phyloP scores from a whole-genome alignment of 1,284 basidiomycete genomes.

The Moesziomyces antarcticus region DNA sequence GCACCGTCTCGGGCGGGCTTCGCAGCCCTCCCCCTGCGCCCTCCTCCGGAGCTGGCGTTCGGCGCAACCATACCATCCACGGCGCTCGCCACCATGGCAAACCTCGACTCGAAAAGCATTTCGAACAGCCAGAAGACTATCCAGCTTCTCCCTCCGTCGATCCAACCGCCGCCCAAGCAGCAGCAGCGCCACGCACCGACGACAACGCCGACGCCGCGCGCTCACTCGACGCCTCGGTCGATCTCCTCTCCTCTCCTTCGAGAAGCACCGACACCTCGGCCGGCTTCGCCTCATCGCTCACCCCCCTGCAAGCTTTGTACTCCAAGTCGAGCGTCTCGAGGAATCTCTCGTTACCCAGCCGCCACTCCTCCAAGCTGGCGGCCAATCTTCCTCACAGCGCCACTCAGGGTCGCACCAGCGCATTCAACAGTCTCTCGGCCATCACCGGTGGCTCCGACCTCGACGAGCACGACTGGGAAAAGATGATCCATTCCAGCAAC shows the following conservation, averaged over 20 bases:
- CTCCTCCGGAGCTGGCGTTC: conserved; percentile 41
- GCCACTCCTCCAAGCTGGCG: conserved; percentile 33
- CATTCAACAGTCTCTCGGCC: conserved; percentile 56
- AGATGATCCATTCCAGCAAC: conserved; percentile 47
- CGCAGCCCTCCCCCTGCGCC: conserved; percentile 45
- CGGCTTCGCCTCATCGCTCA: conserved; percentile 20
- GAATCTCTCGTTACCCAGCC: conserved; percentile 44
- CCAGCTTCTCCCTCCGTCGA: neutral
- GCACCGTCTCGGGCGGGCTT: conserved; percentile 36
- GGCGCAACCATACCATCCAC: conserved; percentile 50
- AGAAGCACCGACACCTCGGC: conserved; percentile 7
- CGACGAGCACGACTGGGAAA: conserved; percentile 62
- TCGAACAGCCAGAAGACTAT: conserved; percentile 45
- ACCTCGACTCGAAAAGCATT: conserved; percentile 47
- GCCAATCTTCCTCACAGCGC: conserved; percentile 30
- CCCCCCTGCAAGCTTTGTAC: conserved; percentile 45
- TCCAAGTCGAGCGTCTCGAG: conserved; percentile 41
- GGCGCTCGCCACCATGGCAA: conserved; percentile 41
- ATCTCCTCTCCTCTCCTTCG: conserved; percentile 21
- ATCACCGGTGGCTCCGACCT: conserved; percentile 54
- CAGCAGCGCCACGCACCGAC: neutral
- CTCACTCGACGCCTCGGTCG: conserved; percentile 1
- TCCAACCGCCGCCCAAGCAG: neutral
- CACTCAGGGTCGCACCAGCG: conserved; percentile 33
- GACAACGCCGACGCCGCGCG: conserved; percentile 1